Percentiles rank a stretch among this genome's conserved stretches.
Conservation (phyloP, 108 stramenopile genomes). For the Fragilariopsis cylindrus region DNA sequence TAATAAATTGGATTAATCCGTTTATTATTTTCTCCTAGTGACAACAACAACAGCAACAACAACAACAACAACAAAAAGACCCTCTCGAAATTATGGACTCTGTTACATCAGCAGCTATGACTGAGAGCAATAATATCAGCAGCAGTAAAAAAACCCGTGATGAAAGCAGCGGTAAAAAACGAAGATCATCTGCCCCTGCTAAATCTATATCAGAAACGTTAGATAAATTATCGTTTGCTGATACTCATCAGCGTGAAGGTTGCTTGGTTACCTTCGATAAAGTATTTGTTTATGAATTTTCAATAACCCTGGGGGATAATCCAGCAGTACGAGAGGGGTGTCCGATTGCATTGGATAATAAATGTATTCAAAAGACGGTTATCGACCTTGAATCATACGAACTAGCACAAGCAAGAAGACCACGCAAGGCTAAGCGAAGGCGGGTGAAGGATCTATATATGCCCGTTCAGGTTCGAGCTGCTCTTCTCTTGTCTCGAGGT, state of each 20-base stretch:
- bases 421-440: not conserved
- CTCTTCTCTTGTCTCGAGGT: slow-evolving; percentile 22
- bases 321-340: slow-evolving; percentile 32
- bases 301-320: slow-evolving; percentile 31
- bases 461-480: slow-evolving; percentile 20
- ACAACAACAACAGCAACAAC: too few relatives aligned
- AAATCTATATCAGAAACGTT: not conserved
- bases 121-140: not conserved
- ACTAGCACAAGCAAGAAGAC: slow-evolving; percentile 1
- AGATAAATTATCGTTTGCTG: not conserved
- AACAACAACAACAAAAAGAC: too few relatives aligned
- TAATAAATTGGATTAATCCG: too few relatives aligned
- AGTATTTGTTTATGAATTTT: slow-evolving; percentile 29
- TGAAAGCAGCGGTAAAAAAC: not conserved
- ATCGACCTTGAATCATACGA: slow-evolving; percentile 24
- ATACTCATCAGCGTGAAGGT: not conserved
- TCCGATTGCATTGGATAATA: slow-evolving; percentile 17
- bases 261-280: slow-evolving; percentile 10
- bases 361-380: slow-evolving; percentile 6
- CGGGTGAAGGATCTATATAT: slow-evolving; percentile 19
- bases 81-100: too few relatives aligned
- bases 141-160: not conserved
- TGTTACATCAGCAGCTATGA: not conserved
- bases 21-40: too few relatives aligned
- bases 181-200: not conserved